Base-by-base conservation (phyloP, 768 basidiomycete genomes). In the Mycena maculata region DNA sequence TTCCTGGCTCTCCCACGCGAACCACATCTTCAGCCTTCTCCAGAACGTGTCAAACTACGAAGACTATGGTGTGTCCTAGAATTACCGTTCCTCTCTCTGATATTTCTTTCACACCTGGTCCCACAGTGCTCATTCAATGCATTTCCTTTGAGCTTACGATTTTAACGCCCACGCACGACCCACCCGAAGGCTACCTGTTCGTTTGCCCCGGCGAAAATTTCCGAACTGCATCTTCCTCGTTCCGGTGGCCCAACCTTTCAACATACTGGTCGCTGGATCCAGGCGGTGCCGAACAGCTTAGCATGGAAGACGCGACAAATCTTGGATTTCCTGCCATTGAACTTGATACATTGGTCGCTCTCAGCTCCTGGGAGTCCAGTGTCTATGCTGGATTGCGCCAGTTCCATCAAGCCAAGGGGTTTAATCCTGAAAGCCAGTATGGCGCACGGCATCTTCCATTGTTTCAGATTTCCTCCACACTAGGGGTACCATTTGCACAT, bases 1-100 rank as follows among this genome's bases (percentile, higher is more conserved):
- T 20, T 1, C 25, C 13, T 58, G 56, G 56, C 56, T 58, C 22
- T 12, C 30, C 16, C 56, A 58, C 33, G 56, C 56, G 18, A 58
- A 58, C 28, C 18, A 58, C 16, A 58, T 58, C 31, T 47, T 58
- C 56, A 36, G 9, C 4, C 44, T 42, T 22, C 42, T 58, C 16
- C 4, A 15, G 1, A 41, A 50, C 11, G n/a, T 23, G 1, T 49
- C 47, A 22, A 25, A 50, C 20, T 30, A 50, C 36, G 36, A 60
- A 6, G 22, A 58, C 13, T 58, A 58, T 12, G n/a, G 56, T 45
- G 11, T 25, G 56, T 47, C 8, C 33, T n/a, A n/a, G n/a, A 36
- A 6, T 36, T 36, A 13, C 8, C 13, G 8, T 6, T 36, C 33
- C 6, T 36, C 33, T 36, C 33, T n/a, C n/a, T n/a, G n/a, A 36